These are phyloP conservation scores for Euclidium syriacum DNA, from an alignment of 345 rosid species.

Conservation along the genomic window DNA sequence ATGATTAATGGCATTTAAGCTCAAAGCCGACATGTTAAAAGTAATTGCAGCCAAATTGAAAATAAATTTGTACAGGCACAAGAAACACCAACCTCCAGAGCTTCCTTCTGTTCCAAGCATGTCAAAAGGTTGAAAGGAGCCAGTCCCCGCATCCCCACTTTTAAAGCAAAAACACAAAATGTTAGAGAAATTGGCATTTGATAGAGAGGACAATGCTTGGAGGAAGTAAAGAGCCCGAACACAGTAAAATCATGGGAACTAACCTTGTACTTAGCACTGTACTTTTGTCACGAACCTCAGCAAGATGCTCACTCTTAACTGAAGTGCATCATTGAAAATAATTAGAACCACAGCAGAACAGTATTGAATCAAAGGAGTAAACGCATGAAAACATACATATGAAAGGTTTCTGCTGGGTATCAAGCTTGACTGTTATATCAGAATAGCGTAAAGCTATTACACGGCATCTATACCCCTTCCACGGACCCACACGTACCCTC, in stretches of 20 bases:
- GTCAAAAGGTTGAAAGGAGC: constrained; percentile 63
- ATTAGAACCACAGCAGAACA: constrained; percentile 4
- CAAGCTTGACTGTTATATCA: constrained; percentile 92
- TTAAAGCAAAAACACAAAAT: constrained; percentile 18
- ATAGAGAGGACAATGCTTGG: constrained; percentile 4
- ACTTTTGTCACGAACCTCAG: constrained; percentile 76
- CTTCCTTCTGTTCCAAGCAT: constrained; percentile 58
- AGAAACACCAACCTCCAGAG: constrained; percentile 53
- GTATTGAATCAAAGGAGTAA: constrained; percentile 6
- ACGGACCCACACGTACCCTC: constrained; percentile 86
- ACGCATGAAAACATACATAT: constrained; percentile 46
- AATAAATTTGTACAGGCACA: not conserved
- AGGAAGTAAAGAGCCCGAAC: not conserved
- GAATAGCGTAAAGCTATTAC: constrained; percentile 69
- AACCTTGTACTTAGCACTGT: constrained; percentile 45
- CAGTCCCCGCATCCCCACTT: constrained; percentile 59
- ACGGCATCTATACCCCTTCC: constrained; percentile 91
- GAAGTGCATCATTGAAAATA: constrained; percentile 26
- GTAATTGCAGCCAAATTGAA: not conserved
- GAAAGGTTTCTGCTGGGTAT: constrained; percentile 77
- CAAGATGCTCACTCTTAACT: constrained; percentile 89
- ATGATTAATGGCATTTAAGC: not conserved
- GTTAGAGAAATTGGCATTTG: constrained; percentile 25
- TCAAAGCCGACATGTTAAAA: not conserved
- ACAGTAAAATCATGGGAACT: not conserved